A percentile compares a stretch with the other conserved stretches of the same genome.
These are phyloP conservation scores for Phaffomyces opuntiae DNA, from an alignment of 805 yeast genomes.

Conservation along the genomic window DNA sequence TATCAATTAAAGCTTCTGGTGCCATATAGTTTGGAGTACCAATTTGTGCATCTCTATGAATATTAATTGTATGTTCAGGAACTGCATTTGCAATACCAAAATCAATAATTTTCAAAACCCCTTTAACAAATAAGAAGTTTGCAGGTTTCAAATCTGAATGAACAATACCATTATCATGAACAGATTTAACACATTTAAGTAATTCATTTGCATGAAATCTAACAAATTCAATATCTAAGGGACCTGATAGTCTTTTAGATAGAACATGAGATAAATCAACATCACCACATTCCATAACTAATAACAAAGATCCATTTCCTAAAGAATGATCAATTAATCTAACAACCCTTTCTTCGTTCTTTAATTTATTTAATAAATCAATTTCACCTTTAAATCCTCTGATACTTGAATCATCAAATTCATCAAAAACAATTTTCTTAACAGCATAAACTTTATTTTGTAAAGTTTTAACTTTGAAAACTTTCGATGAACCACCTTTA, in stretches of 20 bases:
- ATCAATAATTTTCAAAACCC: conserved; percentile 81
- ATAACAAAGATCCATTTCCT: conserved; percentile 50
- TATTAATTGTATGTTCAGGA: conserved; percentile 85
- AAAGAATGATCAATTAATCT: conserved; percentile 69
- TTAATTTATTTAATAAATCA: conserved; percentile 56
- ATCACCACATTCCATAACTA: conserved; percentile 95
- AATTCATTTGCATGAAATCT: conserved; percentile 74
- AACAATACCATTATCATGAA: conserved; percentile 81
- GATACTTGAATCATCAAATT: conserved; percentile 68
- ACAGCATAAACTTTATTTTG: conserved; percentile 65
- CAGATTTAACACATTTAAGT: conserved; percentile 75
- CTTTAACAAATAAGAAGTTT: conserved; percentile 73
- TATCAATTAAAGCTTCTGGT: conserved; percentile 83
- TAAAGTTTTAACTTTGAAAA: conserved; percentile 63
- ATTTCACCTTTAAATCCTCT: conserved; percentile 88
- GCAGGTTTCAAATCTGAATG: conserved; percentile 75
- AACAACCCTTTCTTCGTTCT: conserved; percentile 66
- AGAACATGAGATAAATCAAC: conserved; percentile 81
- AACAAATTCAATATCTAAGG: conserved; percentile 68
- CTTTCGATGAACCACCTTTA: conserved; percentile 89
- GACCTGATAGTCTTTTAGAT: conserved; percentile 41
- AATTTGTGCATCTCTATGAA: conserved; percentile 82
- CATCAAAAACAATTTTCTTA: conserved; percentile 74
- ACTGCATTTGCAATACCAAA: conserved; percentile 95
- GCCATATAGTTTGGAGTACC: conserved; percentile 99